A percentile compares a stretch with the other conserved stretches of the same genome.
Conservation (phyloP, 169 alveolate species). For the Hepatocystis sp. region DNA sequence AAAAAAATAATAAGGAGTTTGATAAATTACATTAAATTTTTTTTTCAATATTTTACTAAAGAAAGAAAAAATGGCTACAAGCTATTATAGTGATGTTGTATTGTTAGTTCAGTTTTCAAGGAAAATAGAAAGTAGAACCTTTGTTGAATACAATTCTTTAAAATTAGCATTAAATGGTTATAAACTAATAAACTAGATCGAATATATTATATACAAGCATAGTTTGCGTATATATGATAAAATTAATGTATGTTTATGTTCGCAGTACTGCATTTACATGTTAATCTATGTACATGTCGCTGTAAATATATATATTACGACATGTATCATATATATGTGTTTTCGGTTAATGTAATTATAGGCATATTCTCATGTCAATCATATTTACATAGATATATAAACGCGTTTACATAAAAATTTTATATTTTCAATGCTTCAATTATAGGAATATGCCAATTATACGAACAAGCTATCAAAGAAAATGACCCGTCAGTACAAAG, state of each 20-base stretch:
- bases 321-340: background rate
- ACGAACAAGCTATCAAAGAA: constrained; percentile 77
- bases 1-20: too few species aligned
- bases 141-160: constrained; percentile 72
- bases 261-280: background rate
- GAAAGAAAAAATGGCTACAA: too few species aligned
- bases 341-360: background rate
- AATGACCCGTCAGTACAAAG: constrained; percentile 75
- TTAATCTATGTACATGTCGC: background rate
- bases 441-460: constrained; percentile 71
- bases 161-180: constrained; percentile 76
- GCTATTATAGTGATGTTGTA: constrained; percentile 71
- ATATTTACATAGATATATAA: background rate
- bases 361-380: too few species aligned
- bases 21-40: too few species aligned
- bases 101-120: constrained; percentile 69
- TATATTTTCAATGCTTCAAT: background rate
- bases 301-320: background rate
- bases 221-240: too few species aligned
- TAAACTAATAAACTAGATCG: background rate
- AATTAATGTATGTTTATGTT: background rate
- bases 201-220: too few species aligned
- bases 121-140: constrained; percentile 74
- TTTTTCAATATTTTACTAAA: too few species aligned
- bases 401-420: constrained; percentile 1